Conservation (phyloP, 2,329 filamentous ascomycete species). For the Beauveria australis region DNA sequence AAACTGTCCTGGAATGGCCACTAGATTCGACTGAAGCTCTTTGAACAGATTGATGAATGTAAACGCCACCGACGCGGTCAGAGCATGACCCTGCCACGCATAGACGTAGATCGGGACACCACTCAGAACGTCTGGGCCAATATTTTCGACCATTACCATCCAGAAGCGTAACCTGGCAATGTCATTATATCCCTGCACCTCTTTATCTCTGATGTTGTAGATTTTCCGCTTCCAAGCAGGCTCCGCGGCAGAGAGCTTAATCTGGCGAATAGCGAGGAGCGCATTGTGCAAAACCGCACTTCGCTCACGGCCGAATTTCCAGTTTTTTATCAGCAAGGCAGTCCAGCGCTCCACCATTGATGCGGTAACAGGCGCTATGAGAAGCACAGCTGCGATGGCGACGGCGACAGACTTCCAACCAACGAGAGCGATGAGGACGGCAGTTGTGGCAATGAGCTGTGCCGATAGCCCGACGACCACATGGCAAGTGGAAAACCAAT, state of each 20-base stretch:
- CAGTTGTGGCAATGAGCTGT: neutral
- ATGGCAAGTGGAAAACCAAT: neutral
- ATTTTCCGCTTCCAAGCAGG: conserved; percentile 8
- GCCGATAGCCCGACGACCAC: neutral
- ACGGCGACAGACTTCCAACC: neutral
- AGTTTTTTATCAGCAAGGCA: neutral
- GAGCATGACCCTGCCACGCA: neutral
- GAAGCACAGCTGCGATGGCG: neutral
- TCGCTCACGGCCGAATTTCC: neutral
- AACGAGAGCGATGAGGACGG: neutral
- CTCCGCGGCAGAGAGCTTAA: conserved; percentile 13
- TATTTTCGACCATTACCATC: neutral
- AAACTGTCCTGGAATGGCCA: neutral
- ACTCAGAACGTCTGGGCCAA: conserved; percentile 8
- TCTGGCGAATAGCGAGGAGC: conserved; percentile 10
- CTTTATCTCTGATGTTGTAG: conserved; percentile 1
- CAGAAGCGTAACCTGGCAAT: neutral
- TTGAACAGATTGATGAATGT: conserved; percentile 11
- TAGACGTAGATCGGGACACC: conserved; percentile 2
- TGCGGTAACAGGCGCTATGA: neutral
- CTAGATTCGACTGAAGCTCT: conserved; percentile 4
- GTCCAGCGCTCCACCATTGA: neutral
- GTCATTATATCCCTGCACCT: neutral
- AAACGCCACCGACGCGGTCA: conserved; percentile 11
- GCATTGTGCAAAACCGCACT: neutral